Base-by-base conservation (phyloP, 176 grass and related monocot species). In the Avena eriantha region DNA sequence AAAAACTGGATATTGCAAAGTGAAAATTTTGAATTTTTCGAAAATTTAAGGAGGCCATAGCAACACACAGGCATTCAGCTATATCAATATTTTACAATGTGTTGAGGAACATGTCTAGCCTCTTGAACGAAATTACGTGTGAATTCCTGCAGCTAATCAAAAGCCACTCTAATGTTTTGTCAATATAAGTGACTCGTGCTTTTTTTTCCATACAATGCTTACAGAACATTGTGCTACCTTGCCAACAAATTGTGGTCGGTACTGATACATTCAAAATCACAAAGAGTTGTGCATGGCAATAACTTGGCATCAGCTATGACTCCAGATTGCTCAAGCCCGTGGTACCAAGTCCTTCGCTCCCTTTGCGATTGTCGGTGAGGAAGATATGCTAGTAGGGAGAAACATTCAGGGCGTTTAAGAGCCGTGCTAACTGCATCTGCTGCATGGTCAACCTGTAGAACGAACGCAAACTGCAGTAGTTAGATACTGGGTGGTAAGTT, bases 221-320 rank as follows among this genome's bases (percentile, higher is more conserved):
- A 81, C 55, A 81, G 19, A 73, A 36, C n/a, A 63, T 35, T 24
- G 59, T 21, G 56, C 24, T 79, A 36, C 69, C 46, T 76, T 75
- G 23, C 16, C 3, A 15, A 48, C 31, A 18, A 58, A 13, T 21
- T 0, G 3, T 67, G 10, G 74, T 80, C 13, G 1, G 31, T 51
- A 9, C 9, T 22, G 7, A 36, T 24, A 66, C 55, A 55, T 22
- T 85, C 77, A 2, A 69, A 48, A 11, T 1, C 14, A 31, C 19
- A 81, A 66, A 9, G 34, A 49, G 58, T 59, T 67, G 1, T 55
- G 29, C 79, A 45, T 18, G 66, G 21, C 51, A 78, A 10, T 33
- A 90, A 61, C 31, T 90, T 78, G 1, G 49, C 26, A 82, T 86
- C 63, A 82, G 79, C 88, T 78, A 90, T 3, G 5, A 63, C 79